Conservation (phyloP, 75 land plant genomes). For the Cryptomeria japonica region DNA sequence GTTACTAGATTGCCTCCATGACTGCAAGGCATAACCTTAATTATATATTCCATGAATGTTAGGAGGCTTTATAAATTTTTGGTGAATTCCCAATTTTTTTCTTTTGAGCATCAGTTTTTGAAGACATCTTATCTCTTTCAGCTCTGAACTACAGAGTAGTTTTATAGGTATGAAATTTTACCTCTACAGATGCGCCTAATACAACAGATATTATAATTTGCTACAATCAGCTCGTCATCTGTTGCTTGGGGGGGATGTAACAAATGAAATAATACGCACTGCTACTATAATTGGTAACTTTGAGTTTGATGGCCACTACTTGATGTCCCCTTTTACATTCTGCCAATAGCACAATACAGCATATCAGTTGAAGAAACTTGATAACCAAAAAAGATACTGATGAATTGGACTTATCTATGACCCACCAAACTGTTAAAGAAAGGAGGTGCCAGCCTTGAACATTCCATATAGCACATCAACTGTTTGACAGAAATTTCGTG, state of each 20-base stretch:
- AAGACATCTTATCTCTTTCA: not conserved
- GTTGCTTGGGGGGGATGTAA: not conserved
- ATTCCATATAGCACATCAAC: not conserved
- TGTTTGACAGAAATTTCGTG: not conserved
- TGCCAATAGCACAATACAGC: not conserved
- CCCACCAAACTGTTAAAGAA: not conserved
- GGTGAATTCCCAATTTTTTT: not conserved
- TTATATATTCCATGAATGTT: not conserved
- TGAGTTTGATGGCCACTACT: not conserved
- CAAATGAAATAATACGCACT: not conserved
- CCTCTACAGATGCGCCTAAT: not conserved
- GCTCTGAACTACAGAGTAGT: not conserved
- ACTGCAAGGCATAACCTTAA: not conserved
- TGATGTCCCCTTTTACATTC: not conserved
- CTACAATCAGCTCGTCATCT: not conserved
- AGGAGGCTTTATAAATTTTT: not conserved
- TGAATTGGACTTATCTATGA: not conserved
- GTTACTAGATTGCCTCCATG: not conserved
- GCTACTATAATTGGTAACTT: not conserved
- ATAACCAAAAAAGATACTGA: not conserved
- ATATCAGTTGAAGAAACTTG: not conserved
- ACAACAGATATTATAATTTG: not conserved
- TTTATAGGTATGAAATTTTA: not conserved
- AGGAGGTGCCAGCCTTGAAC: not conserved
- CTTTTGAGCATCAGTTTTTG: not conserved